Base-by-base conservation (phyloP, 2,329 filamentous ascomycete species). In the Hypoxylon sp. region DNA sequence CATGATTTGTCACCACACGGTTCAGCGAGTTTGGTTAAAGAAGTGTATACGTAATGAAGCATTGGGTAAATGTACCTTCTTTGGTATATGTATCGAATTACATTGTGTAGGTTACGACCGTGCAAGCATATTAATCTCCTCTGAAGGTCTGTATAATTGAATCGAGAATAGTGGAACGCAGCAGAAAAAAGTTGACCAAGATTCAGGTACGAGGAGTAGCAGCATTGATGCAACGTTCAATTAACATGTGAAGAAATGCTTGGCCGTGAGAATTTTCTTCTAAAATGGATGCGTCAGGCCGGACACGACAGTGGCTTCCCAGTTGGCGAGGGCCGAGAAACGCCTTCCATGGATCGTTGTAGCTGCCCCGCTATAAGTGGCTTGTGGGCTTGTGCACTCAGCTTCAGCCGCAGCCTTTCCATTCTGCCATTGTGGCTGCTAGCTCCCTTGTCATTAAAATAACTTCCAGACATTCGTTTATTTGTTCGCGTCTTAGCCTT, bases 161-260 rank as follows among this genome's bases (percentile, higher is more conserved):
- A n/a, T n/a, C n/a, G n/a, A n/a, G n/a, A n/a, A n/a, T 14, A 26
- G 18, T 30, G 22, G 32, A 45, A 26, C 9, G 22, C 20, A 51
- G 45, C 49, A 42, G 44, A 28, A 45, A 49, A 57, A 38, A 64
- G 50, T 36, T n/a, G 54, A 4, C 42, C 40, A 36, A 58, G 56
- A 24, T 36, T 48, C 50, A 26, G 26, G 44, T 18, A 20, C 22
- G 48, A 36, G 36, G 42, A 52, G 33, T 3, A 22, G 50, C 32
- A 54, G 33, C 44, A 61, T 57, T 32, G 30, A 61, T 67, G 64
- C 24, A 67, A 62, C 65, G n/a, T 16, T 65, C 45, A 65, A 67
- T 67, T 67, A 36, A 56, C 65, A 67, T 67, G 65, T 67, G 65
- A 65, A 64, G 48, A 52, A 49, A 44, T 12, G 38, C 28, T 67